phyloP scores from a whole-genome alignment of 31 red algal species.

The Odonthalia washingtoniensis region DNA sequence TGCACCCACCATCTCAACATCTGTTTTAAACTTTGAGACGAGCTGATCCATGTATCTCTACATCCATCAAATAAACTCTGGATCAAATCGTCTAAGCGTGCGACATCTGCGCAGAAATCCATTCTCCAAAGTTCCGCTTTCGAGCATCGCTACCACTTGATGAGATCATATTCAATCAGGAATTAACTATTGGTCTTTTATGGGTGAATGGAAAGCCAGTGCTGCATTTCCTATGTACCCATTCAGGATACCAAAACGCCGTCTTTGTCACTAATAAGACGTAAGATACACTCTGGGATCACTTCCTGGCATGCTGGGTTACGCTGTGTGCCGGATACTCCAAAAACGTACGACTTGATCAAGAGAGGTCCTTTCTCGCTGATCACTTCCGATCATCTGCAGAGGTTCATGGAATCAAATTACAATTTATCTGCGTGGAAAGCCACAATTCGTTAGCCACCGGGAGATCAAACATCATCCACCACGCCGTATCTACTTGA shows the following conservation, averaged over 20 bases:
- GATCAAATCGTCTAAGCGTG: too few species aligned
- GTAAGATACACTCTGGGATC: constrained; percentile 24
- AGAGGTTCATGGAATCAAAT: background rate
- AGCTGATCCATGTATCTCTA: too few species aligned
- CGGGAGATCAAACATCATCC: constrained; percentile 43
- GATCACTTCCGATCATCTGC: background rate
- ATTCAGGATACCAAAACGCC: constrained; percentile 31
- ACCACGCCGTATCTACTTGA: too few species aligned
- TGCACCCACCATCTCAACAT: too few species aligned
- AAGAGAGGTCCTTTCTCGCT: constrained; percentile 11
- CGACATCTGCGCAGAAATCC: background rate
- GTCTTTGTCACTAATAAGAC: background rate
- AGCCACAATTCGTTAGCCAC: constrained; percentile 33
- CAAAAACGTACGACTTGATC: constrained; percentile 8
- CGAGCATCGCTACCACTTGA: constrained; percentile 8
- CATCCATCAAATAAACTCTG: too few species aligned
- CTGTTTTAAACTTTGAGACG: too few species aligned
- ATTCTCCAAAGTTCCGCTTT: background rate
- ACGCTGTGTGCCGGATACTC: constrained; percentile 37
- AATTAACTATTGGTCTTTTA: constrained; percentile 36
- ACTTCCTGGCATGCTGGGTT: constrained; percentile 38
- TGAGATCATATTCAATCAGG: constrained; percentile 28
- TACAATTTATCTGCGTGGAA: background rate
- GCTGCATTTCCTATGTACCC: constrained; percentile 37
- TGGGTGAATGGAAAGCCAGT: constrained; percentile 17